These are phyloP conservation scores for Oryza punctata DNA, from an alignment of 176 grass and related monocot species.

Conservation along the genomic window DNA sequence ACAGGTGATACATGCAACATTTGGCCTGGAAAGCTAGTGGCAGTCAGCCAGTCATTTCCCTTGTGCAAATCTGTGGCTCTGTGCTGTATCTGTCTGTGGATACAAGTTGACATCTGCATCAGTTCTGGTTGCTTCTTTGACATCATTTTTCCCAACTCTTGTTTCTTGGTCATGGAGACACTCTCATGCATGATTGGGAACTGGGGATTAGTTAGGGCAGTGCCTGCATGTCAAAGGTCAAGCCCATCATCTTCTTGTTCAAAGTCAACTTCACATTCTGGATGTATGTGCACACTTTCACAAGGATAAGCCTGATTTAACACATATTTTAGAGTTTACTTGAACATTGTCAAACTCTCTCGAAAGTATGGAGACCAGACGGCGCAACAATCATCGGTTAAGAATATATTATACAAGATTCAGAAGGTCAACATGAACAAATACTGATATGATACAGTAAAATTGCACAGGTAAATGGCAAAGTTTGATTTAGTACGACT, in stretches of 20 bases:
- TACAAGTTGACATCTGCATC: conserved; percentile 33
- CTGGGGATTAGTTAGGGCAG: conserved; percentile 20
- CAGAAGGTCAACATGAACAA: conserved; percentile 18
- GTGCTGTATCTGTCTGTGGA: conserved; percentile 22
- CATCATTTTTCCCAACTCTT: conserved; percentile 10
- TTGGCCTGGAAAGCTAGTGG: background rate
- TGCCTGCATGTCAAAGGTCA: conserved; percentile 27
- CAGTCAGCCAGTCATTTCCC: background rate
- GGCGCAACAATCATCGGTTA: background rate
- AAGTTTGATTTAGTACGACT: background rate
- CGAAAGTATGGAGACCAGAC: background rate
- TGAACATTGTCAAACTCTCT: conserved; percentile 27
- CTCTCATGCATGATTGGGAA: conserved; percentile 40
- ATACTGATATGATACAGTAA: background rate
- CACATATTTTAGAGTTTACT: conserved; percentile 1
- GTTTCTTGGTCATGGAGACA: conserved; percentile 12
- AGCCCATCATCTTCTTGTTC: background rate
- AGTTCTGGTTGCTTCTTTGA: background rate
- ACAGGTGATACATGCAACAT: background rate
- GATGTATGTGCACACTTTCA: background rate
- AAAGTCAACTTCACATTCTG: conserved; percentile 31
- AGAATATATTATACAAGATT: background rate
- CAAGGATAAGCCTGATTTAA: background rate
- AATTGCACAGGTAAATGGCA: background rate
- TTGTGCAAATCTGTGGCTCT: background rate